phyloP scores from a whole-genome alignment of 371 early-diverging fungal species.

The Amoeboaphelidium occidentale region DNA sequence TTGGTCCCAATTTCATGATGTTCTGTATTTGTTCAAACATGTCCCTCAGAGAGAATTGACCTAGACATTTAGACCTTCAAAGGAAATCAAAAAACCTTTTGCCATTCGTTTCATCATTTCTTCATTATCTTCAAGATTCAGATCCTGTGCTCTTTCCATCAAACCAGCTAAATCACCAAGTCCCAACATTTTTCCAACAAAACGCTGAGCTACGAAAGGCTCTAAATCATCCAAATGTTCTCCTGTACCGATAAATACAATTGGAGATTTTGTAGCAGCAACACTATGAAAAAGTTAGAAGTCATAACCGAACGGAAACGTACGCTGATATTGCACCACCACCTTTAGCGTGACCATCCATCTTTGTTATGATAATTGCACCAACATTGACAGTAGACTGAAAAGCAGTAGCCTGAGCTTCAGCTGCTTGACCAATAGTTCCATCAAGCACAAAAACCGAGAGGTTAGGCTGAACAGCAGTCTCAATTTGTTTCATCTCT shows the following conservation, averaged over 20 bases:
- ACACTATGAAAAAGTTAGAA: conserved; percentile 26
- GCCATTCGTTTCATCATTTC: conserved; percentile 81
- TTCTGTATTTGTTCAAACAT: conserved; percentile 91
- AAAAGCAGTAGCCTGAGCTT: conserved; percentile 87
- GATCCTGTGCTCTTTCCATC: conserved; percentile 75
- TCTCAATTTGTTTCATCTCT: conserved; percentile 93
- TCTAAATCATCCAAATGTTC: conserved; percentile 97
- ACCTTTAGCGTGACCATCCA: conserved; percentile 98
- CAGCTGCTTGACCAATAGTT: conserved; percentile 98
- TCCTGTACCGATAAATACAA: conserved; percentile 95
- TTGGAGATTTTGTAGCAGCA: conserved; percentile 91
- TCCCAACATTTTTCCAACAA: conserved; percentile 84
- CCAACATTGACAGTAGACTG: conserved; percentile 91
- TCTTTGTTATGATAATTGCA: conserved; percentile 95
- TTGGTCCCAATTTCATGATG: conserved; percentile 72
- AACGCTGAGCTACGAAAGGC: conserved; percentile 73
- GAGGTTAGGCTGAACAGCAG: conserved; percentile 67
- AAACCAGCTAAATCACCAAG: conserved; percentile 91
- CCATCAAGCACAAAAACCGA: conserved; percentile 99
- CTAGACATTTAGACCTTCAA: conserved; percentile 5
- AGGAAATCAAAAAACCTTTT: conserved; percentile 27
- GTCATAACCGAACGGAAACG: conserved; percentile 5
- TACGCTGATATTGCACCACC: conserved; percentile 97
- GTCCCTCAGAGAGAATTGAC: conserved; percentile 81
- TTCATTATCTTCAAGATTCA: conserved; percentile 58